Conservation (phyloP, 2,329 filamentous ascomycete genomes). For the Plectosphaerella cucumerina region DNA sequence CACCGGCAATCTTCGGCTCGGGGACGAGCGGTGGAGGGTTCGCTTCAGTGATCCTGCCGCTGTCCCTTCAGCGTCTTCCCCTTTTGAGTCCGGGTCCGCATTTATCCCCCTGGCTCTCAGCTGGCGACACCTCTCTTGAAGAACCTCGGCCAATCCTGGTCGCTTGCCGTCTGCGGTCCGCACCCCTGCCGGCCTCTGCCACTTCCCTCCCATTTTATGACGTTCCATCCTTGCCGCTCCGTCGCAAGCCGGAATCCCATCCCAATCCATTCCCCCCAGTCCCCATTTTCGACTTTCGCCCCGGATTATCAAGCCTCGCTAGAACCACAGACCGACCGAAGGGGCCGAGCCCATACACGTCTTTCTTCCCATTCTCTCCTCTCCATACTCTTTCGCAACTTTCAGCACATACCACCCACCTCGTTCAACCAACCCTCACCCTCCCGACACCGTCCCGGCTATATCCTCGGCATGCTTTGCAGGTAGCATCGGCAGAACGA, state of each 20-base stretch:
- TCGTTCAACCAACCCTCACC: not conserved
- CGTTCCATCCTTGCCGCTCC: not conserved
- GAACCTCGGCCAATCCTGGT: no score
- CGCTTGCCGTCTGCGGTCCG: no score
- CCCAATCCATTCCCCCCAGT: not conserved
- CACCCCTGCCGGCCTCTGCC: not conserved
- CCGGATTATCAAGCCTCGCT: no score
- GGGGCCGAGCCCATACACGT: no score
- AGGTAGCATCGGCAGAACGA: not conserved
- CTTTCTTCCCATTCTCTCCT: not conserved
- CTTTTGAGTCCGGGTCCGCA: not conserved
- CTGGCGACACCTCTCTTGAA: not conserved
- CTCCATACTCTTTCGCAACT: not conserved
- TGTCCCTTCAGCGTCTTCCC: not conserved
- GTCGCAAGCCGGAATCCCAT: conserved; percentile 1
- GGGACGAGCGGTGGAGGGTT: not conserved
- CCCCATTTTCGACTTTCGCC: not conserved
- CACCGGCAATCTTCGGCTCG: conserved; percentile 23
- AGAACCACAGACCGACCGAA: no score
- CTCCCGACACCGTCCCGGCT: not conserved
- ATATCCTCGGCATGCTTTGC: not conserved
- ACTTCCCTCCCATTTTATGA: not conserved
- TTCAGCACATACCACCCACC: no score
- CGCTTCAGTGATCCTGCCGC: no score
- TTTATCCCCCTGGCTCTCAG: not conserved